Conservation (phyloP, 2,329 filamentous ascomycete species). For the Chaetomium strumarium region DNA sequence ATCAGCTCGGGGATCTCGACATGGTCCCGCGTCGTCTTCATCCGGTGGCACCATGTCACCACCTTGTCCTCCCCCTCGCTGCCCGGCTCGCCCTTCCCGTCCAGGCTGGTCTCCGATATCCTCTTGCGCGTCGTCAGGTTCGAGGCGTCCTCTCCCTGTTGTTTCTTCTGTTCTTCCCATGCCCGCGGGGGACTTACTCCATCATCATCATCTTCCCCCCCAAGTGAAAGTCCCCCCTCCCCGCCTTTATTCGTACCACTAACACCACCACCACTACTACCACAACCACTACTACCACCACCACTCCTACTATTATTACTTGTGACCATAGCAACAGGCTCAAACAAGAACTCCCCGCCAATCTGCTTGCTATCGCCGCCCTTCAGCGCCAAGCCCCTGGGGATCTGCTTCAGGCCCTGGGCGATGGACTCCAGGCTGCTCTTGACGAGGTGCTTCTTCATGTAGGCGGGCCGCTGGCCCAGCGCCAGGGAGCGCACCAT, state of each 20-base stretch:
- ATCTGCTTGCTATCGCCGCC: conserved; percentile 63
- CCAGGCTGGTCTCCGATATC: conserved; percentile 20
- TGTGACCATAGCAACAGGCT: too few relatives aligned
- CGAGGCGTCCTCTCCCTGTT: background rate
- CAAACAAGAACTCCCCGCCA: conserved; percentile 75
- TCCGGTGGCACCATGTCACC: conserved; percentile 75
- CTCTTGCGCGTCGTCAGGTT: background rate
- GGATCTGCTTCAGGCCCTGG: conserved; percentile 55
- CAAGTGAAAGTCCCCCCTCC: too few relatives aligned
- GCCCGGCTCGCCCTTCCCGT: conserved; percentile 24
- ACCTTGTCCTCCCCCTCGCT: conserved; percentile 43
- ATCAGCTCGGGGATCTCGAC: conserved; percentile 63
- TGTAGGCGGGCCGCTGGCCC: conserved; percentile 58
- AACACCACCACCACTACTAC: too few relatives aligned
- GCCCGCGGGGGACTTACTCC: background rate
- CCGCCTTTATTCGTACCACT: too few relatives aligned
- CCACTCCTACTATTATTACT: too few relatives aligned
- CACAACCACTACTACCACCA: too few relatives aligned
- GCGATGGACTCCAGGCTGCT: conserved; percentile 47
- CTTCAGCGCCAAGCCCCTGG: conserved; percentile 52
- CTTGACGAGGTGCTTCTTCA: conserved; percentile 48
- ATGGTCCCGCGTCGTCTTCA: conserved; percentile 74
- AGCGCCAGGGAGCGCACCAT: conserved; percentile 61
- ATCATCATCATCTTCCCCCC: background rate
- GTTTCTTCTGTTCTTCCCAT: background rate